Base-by-base conservation (phyloP, 2,329 filamentous ascomycete genomes). In the Nigrospora sphaerica region DNA sequence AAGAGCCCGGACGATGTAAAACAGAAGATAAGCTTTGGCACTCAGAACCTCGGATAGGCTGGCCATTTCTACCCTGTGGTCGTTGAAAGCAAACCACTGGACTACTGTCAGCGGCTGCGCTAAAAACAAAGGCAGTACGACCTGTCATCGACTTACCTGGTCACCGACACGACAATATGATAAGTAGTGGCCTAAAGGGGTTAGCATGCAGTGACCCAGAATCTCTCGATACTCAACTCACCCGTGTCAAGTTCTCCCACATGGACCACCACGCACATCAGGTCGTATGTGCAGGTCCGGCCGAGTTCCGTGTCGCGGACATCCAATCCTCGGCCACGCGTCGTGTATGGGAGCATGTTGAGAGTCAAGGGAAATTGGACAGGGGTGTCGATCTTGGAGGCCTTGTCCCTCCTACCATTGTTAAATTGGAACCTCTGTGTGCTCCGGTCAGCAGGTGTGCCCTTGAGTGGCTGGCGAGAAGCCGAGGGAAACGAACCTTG, bases 71-170 rank as follows among this genome's bases (percentile, higher is more conserved):
- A 97, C 92, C 62, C 89, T 90, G 63, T 93, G 91, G 62, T 97
- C 92, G 60, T 97, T 95, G 67, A 96, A 96, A 46, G 88, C 82
- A 64, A 95, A 95, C 92, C 92, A 97, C 77, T 95, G 54, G 14
- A 50, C 61, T 4, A 12, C 36, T 31, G 9, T 52, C 57, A 44
- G 32, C 32, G 23, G 14, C 35, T 33, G 16, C 12, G 16, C 35
- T 12, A 44, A 33, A 33, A 39, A 46, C 23, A 34, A 19, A 42
- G 31, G 34, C 14, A 19, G n/a, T 12, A 17, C n/a, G 16, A 12
- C 12, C 42, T 16, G 32, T 34, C 14, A 37, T 39, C 35, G 36
- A 61, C 72, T 51, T 63, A 80, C 78, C 72, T 86, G 80, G 46
- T 88, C 85, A 5, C 84, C 86, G 49, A 92, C 85, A 40, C 88